Evolutionary conservation across 2,329 filamentous ascomycete species (phyloP), one percentile per base, ranked within the genome.

Genomic region (Emergomyces pasteurianus): DNA sequence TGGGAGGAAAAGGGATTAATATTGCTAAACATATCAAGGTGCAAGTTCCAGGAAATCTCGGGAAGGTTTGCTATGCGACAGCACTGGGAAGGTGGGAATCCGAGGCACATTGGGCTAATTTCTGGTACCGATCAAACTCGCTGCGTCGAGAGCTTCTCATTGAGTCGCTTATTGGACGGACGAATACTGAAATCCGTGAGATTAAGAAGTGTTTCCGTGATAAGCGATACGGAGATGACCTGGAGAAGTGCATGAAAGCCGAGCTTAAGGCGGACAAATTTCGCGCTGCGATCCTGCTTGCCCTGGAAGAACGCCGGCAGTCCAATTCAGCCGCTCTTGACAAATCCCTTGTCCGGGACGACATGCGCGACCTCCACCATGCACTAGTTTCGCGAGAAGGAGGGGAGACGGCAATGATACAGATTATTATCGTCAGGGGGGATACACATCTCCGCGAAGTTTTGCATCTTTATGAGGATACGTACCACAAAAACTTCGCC

Each of bases 101-200:
- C 67, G 94, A 99, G 73, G 90, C 90, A 0, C 96, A 96, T 79
- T 99, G 94, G 92, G 91, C 92, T 62, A 97, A 96, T 73, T 96
- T 90, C 74, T 97, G 91, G 86, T 97, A 96, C 76, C 92, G 96
- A 71, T 86, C 87, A 43, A 88, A 92, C 73, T 89, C 87, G 68
- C 89, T 86, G 8, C 83, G 90, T 2, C 85, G 92, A 6, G 92
- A 97, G 74, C 80, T 99, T 42, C 82, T 99, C 59, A 96, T 97
- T 68, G 94, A 99, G 75, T 85, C 86, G 6, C 81, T 99, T 23
- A 95, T 96, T 85, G 94, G 94, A 0, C 85, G 92, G 6, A 85
- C 86, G 34, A 96, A 96, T 73, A 80, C 83, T n/a, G 94, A 97
- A 70, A 89, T 97, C 64, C 81, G 83, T 12, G 80, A 82, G 63